A percentile compares a stretch with the other conserved stretches of the same genome.
These are phyloP conservation scores for Fistulinella staudtii DNA, from an alignment of 1,284 basidiomycete genomes.

Conservation along the genomic window DNA sequence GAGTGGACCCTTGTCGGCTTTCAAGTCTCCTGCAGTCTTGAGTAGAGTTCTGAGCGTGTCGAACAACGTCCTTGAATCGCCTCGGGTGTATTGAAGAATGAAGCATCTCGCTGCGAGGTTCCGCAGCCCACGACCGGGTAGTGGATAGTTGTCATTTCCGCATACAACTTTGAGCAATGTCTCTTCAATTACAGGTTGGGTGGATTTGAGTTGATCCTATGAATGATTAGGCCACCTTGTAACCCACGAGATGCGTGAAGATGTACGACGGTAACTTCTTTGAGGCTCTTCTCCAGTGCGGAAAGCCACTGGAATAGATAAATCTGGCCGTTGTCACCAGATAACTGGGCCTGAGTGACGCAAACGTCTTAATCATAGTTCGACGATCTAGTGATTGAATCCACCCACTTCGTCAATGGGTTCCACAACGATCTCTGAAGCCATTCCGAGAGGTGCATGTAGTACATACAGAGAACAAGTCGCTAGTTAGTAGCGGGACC, in stretches of 20 bases:
- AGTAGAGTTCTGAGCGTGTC: slow-evolving; percentile 82
- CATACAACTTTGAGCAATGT: slow-evolving; percentile 62
- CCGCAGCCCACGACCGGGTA: slow-evolving; percentile 82
- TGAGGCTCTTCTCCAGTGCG: slow-evolving; percentile 58
- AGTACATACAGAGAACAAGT: not conserved
- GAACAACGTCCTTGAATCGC: slow-evolving; percentile 82
- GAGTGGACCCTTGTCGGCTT: slow-evolving; percentile 60
- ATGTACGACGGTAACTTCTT: slow-evolving; percentile 47
- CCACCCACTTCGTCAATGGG: slow-evolving; percentile 31
- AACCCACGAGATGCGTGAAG: not conserved
- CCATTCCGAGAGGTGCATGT: slow-evolving; percentile 19
- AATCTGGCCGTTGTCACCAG: slow-evolving; percentile 74
- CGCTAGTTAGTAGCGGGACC: no score
- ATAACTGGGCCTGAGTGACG: slow-evolving; percentile 54
- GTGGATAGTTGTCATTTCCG: slow-evolving; percentile 59
- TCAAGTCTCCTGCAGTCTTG: slow-evolving; percentile 70
- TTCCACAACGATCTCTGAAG: slow-evolving; percentile 25
- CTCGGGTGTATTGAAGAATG: slow-evolving; percentile 71
- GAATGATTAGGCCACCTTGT: slow-evolving; percentile 4
- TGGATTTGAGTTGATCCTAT: slow-evolving; percentile 63
- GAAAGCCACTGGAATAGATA: slow-evolving; percentile 83
- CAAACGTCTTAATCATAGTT: slow-evolving; percentile 3
- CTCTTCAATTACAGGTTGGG: slow-evolving; percentile 59
- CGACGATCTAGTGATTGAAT: slow-evolving; percentile 1
- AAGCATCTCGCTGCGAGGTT: slow-evolving; percentile 79